Evolutionary conservation across 495 filamentous ascomycete species (phyloP), one percentile per base, ranked within the genome.

Genomic region (Lophiotrema nucula): DNA sequence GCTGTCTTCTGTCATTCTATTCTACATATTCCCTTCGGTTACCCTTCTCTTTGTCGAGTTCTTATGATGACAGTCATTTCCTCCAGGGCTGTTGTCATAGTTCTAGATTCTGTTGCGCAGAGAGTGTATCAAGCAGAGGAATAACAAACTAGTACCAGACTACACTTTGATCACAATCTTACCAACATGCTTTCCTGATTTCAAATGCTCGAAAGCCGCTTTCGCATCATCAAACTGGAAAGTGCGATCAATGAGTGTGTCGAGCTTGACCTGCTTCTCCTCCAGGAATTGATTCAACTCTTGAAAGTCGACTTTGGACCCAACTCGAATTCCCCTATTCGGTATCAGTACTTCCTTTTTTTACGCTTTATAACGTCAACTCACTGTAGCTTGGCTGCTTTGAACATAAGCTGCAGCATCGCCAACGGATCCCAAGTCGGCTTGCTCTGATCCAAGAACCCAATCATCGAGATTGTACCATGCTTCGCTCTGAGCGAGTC

Each of bases 91-190:
- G n/a, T n/a, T n/a, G n/a, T n/a, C n/a, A n/a, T n/a, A n/a, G n/a
- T n/a, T n/a, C n/a, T n/a, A n/a, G n/a, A n/a, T n/a, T n/a, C n/a
- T n/a, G n/a, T n/a, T n/a, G n/a, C n/a, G n/a, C n/a, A n/a, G n/a
- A n/a, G n/a, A n/a, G n/a, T n/a, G n/a, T n/a, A n/a, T n/a, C n/a
- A n/a, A n/a, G n/a, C n/a, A n/a, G n/a, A n/a, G n/a, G n/a, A n/a
- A n/a, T n/a, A n/a, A n/a, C n/a, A n/a, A n/a, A n/a, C n/a, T n/a
- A n/a, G n/a, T n/a, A n/a, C 31, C 15, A 35, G 8, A 35, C 39
- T 43, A 43, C 13, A 53, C n/a, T 21, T 60, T 70, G 49, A 72
- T 69, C 0, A 72, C 58, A 19, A 74, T 64, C 62, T 70, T 70
- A 2, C 69, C 69, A 19, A 67, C 45, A 33, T 72, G 72, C n/a